phyloP scores from a whole-genome alignment of 2,329 filamentous ascomycete genomes.

The Aspergillus sclerotialis region DNA sequence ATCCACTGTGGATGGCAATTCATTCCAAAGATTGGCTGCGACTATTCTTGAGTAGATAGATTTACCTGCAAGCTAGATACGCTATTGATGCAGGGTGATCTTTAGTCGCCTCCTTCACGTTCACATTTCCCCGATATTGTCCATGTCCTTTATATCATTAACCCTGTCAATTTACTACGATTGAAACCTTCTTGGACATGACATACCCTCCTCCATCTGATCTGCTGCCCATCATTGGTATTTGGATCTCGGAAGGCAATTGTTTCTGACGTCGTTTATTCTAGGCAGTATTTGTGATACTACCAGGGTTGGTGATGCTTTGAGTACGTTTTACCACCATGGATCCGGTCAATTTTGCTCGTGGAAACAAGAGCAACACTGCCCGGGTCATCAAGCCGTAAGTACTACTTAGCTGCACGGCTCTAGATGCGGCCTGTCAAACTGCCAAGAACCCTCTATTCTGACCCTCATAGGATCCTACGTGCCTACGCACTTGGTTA shows the following conservation, averaged over 20 bases:
- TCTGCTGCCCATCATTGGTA: no score
- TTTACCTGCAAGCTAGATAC: neutral
- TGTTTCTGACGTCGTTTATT: slow-evolving; percentile 1
- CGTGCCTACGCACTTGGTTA: slow-evolving; percentile 45
- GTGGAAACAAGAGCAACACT: slow-evolving; percentile 15
- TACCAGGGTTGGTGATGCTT: slow-evolving; percentile 17
- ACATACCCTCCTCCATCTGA: neutral
- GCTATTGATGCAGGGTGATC: neutral
- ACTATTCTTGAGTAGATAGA: neutral
- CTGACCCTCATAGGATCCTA: slow-evolving; percentile 26
- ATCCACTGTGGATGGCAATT: slow-evolving; percentile 3
- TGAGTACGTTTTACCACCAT: slow-evolving; percentile 15
- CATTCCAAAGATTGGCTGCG: no score
- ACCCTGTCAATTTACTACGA: no score
- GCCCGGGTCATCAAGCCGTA: slow-evolving; percentile 26
- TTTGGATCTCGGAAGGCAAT: neutral
- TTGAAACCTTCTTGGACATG: neutral
- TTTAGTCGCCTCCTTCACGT: no score
- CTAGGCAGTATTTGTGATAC: slow-evolving; percentile 13
- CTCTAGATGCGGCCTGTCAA: slow-evolving; percentile 4
- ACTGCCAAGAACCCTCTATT: slow-evolving; percentile 3
- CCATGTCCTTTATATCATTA: no score
- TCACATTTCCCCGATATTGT: no score
- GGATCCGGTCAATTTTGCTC: slow-evolving; percentile 17
- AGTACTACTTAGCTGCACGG: slow-evolving; percentile 13